Base-by-base conservation (phyloP, 2,329 filamentous ascomycete genomes). In the Botrytis squamosa region DNA sequence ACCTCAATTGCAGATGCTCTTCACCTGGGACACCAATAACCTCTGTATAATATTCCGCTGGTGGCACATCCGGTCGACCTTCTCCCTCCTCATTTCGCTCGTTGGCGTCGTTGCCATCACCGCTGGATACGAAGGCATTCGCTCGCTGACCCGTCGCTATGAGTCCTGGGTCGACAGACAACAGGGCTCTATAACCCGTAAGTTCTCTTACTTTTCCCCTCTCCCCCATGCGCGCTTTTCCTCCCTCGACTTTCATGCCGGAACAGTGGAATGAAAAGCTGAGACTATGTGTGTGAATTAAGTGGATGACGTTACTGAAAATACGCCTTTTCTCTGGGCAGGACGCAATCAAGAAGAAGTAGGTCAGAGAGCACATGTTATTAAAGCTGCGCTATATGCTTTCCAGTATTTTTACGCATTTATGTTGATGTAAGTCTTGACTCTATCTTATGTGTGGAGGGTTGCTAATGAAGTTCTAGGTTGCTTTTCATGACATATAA, bases 401-500 rank as follows among this genome's bases (percentile, higher is more conserved):
- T 83, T 96, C 70, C 96, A 99, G 86, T 97, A 96, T 78, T 98
- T 98, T 83, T 99, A 99, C 83, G 97, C 95, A 65, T 98, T 99
- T 81, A 98, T 99, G 88, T 95, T 99, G 82, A 99, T 99, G 96
- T 98, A 83, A 90, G 95, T 91, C 2, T 42, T 74, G 7, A 20
- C 10, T 25, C 22, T 42, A 14, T 64, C 44, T 3, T 64, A 16
- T 72, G 18, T 6, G 46, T 8, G 59, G 29, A 29, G 44, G 46
- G 20, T 55, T 7, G 71, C 66, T 63, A 72, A 73, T n/a, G 12
- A 40, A 62, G 68, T 49, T 70, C 36, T 74, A 98, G 95, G 96
- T 87, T 99, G 75, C 85, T 99, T 36, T 99, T 99, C 84, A 99
- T 99, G 96, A 99, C 96, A n/a, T 99, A 99, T 85, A 99, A 99